A percentile compares a stretch with the other conserved stretches of the same genome.
phyloP scores from a whole-genome alignment of 2,329 filamentous ascomycete genomes.

The Akanthomyces uredinophilus region DNA sequence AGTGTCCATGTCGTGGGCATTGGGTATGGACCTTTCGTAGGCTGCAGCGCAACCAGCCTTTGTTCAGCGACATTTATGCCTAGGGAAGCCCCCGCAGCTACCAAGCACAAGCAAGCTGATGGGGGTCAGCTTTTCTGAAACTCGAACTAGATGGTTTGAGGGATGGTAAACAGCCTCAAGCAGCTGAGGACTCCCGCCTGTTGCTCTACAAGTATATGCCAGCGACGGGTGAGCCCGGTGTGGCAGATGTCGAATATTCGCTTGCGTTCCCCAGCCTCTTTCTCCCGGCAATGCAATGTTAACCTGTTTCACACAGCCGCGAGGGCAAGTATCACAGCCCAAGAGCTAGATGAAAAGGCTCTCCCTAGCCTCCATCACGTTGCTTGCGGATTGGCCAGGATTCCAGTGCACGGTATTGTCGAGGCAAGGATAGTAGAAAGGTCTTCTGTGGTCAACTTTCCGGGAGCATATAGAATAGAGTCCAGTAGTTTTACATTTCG shows the following conservation, averaged over 20 bases:
- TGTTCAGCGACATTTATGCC: slow-evolving; percentile 49
- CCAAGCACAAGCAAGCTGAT: background rate
- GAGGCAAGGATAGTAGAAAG: no score
- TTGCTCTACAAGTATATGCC: background rate
- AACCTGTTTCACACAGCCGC: background rate
- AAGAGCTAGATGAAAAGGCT: background rate
- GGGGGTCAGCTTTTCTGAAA: background rate
- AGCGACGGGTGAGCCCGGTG: background rate
- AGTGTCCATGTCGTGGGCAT: slow-evolving; percentile 30
- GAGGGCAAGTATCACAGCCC: background rate
- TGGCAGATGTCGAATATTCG: background rate
- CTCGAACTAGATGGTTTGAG: background rate
- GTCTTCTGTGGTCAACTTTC: no score
- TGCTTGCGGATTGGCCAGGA: background rate
- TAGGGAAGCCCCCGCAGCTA: background rate
- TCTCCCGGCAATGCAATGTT: background rate
- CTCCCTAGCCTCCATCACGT: background rate
- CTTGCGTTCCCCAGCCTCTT: background rate
- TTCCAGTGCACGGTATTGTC: no score
- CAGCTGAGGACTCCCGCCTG: background rate
- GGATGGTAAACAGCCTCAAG: background rate
- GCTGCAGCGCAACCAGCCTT: slow-evolving; percentile 58
- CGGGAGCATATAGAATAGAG: no score
- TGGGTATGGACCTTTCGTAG: slow-evolving; percentile 48
- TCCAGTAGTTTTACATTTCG: no score